Evolutionary conservation across 2,329 filamentous ascomycete species (phyloP).

Genomic region (Diaporthe citri): DNA sequence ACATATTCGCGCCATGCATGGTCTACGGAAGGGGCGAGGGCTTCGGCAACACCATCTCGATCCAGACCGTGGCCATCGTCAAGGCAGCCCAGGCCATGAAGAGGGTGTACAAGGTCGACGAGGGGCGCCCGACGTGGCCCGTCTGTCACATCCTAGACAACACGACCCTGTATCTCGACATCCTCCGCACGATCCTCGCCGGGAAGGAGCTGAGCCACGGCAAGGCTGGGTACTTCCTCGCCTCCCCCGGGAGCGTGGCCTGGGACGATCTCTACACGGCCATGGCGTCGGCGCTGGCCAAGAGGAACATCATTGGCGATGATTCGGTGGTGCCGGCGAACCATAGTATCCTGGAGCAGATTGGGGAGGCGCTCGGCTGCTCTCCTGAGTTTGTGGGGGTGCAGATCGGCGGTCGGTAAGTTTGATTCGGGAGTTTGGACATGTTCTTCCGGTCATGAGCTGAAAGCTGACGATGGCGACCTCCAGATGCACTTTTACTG

Average conservation of each 20-base stretch:
- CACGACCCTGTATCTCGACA: conserved; percentile 57
- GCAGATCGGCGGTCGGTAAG: conserved; percentile 58
- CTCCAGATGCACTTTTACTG: conserved; percentile 57
- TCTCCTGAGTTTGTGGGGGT: conserved; percentile 53
- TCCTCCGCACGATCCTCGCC: conserved; percentile 59
- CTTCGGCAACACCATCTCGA: conserved; percentile 64
- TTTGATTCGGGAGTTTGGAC: neutral
- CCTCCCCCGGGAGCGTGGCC: conserved; percentile 59
- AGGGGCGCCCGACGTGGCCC: conserved; percentile 59
- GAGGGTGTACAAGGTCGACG: conserved; percentile 57
- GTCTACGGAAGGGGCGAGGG: conserved; percentile 64
- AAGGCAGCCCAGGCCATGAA: conserved; percentile 56
- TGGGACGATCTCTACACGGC: conserved; percentile 65
- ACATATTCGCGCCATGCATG: conserved; percentile 67
- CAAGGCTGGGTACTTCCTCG: conserved; percentile 63
- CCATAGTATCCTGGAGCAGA: conserved; percentile 51
- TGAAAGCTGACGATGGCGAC: conserved; percentile 5
- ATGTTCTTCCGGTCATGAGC: neutral
- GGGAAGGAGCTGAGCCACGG: conserved; percentile 54
- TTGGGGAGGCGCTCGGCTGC: conserved; percentile 55
- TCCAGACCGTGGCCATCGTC: conserved; percentile 63
- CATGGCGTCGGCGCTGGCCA: conserved; percentile 56
- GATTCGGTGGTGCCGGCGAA: conserved; percentile 52
- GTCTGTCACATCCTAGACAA: conserved; percentile 65
- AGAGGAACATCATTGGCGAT: conserved; percentile 54